Evolutionary conservation across 805 yeast species (phyloP), one percentile per base, ranked within the genome.

Genomic region (Wickerhamiella galacta): DNA sequence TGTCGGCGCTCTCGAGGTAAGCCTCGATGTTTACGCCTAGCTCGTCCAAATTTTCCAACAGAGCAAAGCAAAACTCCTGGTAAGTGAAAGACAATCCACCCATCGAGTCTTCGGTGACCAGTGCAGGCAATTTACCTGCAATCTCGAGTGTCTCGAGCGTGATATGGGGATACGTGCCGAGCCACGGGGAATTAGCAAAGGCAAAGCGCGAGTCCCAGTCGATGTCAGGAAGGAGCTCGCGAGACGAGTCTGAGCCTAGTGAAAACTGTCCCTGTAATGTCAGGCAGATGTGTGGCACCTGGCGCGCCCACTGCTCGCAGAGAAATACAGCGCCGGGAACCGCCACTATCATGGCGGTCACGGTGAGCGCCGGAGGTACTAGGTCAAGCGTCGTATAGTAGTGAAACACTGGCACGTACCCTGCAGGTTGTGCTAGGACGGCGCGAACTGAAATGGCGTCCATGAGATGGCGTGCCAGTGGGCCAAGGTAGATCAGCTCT

Each of bases 111-210:
- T 27, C 32, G 10, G 30, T 26, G 24, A 32, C n/a, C 20, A 10
- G 23, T 23, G 12, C 15, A n/a, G n/a, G 29, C 23, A 6, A 19
- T 23, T 16, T 12, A 28, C n/a, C 31, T 16, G 4, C 14, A 12
- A 2, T 30, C 28, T 10, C 16, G n/a, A n/a, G n/a, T n/a, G n/a
- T n/a, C n/a, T n/a, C 20, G 25, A 29, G 30, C 4, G 17, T 20
- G 10, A 12, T 14, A n/a, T 12, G 6, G 3, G 31, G n/a, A 15
- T 20, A 4, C 8, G n/a, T 27, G 10, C 39, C 39, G 6, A 37
- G 16, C 39, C 39, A 37, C 6, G 39, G 39, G 14, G 16, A 16
- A 20, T 37, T 37, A 1, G 32, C 37, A n/a, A 37, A 16, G 3
- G 29, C 26, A 11, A 28, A 30, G 3, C 11, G 14, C 5, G 20